phyloP scores from a whole-genome alignment of 352 stramenopile genomes.

The Globisporangium nagaii region DNA sequence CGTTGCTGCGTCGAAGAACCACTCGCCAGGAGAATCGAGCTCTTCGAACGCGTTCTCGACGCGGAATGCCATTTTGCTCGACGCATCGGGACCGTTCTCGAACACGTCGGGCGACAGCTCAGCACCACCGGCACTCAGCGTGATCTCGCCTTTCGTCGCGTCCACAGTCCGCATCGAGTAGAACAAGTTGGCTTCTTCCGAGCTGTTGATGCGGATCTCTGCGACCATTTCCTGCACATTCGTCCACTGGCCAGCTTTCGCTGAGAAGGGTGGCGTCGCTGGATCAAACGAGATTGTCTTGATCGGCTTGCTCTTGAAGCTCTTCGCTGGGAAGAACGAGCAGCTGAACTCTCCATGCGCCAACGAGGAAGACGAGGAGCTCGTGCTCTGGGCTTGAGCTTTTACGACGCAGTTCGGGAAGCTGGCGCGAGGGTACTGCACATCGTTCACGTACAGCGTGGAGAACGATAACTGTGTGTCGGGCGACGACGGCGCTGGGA shows the following conservation, averaged over 20 bases:
- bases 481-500: constrained; percentile 25
- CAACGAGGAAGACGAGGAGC: background rate
- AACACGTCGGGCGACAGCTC: constrained; percentile 47
- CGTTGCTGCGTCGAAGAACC: constrained; percentile 55
- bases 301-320: background rate
- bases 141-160: constrained; percentile 13
- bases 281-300: constrained; percentile 27
- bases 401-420: constrained; percentile 48
- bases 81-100: constrained; percentile 14
- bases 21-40: constrained; percentile 54
- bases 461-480: constrained; percentile 33
- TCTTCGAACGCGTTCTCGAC: constrained; percentile 65
- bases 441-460: constrained; percentile 43
- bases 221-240: constrained; percentile 13
- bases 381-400: background rate
- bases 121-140: constrained; percentile 39
- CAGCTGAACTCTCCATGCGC: constrained; percentile 27
- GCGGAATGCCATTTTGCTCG: constrained; percentile 25
- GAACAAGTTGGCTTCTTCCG: constrained; percentile 28
- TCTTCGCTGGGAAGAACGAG: constrained; percentile 20
- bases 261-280: constrained; percentile 28
- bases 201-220: constrained; percentile 27
- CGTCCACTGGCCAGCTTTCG: constrained; percentile 34
- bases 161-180: constrained; percentile 35
- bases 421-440: constrained; percentile 40